Conservation (phyloP, 441 rosid genomes). For the Bocquillonia castaneifolia region DNA sequence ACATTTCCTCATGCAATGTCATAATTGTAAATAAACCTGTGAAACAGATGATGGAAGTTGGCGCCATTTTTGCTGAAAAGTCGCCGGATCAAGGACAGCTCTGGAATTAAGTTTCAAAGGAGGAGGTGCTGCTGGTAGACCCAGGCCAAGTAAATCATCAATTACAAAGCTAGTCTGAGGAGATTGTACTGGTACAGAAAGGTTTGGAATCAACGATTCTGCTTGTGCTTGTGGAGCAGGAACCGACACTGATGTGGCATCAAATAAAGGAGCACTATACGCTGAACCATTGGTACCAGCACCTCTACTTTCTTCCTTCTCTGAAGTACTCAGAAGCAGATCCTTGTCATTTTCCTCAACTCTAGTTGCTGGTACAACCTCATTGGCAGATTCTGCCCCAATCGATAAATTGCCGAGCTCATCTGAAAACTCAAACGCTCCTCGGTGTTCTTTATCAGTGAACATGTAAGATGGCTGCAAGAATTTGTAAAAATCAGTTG, state of each 20-base stretch:
- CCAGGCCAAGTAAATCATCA: constrained; percentile 86
- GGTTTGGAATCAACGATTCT: constrained; percentile 46
- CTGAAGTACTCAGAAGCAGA: constrained; percentile 69
- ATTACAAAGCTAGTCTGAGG: constrained; percentile 58
- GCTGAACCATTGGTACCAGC: constrained; percentile 50
- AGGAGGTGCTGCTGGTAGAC: constrained; percentile 51
- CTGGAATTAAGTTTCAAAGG: constrained; percentile 71
- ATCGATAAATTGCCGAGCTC: constrained; percentile 65
- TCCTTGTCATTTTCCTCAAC: constrained; percentile 92
- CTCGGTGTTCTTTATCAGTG: constrained; percentile 89
- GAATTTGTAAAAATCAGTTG: constrained; percentile 21
- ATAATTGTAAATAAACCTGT: constrained; percentile 42
- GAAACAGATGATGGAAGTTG: constrained; percentile 65
- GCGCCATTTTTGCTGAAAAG: constrained; percentile 94
- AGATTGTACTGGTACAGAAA: constrained; percentile 30
- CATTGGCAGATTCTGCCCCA: constrained; percentile 54
- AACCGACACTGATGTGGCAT: constrained; percentile 34
- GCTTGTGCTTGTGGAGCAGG: constrained; percentile 41
- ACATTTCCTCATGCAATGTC: neutral
- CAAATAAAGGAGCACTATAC: constrained; percentile 61
- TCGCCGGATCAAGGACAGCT: constrained; percentile 75
- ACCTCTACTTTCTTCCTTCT: constrained; percentile 68
- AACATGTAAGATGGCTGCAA: constrained; percentile 98
- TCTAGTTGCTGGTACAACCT: constrained; percentile 54
- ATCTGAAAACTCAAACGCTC: constrained; percentile 86